These are phyloP conservation scores for Penicillium odoratum DNA, from an alignment of 495 filamentous ascomycete genomes.

Conservation along the genomic window DNA sequence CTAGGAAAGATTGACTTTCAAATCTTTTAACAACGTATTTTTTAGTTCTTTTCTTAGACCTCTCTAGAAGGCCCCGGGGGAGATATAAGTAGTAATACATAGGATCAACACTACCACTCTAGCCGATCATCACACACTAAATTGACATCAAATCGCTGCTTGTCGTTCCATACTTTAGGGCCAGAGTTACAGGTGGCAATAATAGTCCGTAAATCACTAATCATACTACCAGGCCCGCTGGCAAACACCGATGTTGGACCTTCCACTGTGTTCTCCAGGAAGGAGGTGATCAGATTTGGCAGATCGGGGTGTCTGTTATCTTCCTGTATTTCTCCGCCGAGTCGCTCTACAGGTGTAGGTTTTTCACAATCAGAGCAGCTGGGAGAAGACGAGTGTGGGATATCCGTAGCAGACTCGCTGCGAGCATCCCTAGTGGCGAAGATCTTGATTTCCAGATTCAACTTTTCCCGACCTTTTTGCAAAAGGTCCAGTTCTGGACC, in stretches of 20 bases:
- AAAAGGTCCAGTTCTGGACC: neutral
- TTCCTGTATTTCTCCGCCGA: neutral
- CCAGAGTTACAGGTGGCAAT: slow-evolving; percentile 55
- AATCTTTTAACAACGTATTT: too few species aligned
- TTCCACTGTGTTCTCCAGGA: slow-evolving; percentile 25
- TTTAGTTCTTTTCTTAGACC: too few species aligned
- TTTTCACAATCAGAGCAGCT: neutral
- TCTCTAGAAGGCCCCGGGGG: too few species aligned
- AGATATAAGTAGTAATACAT: too few species aligned
- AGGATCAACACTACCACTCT: slow-evolving; percentile 21
- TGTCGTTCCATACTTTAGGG: slow-evolving; percentile 51
- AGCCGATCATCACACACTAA: slow-evolving; percentile 56
- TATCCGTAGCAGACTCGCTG: neutral
- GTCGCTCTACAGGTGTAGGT: neutral
- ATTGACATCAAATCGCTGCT: slow-evolving; percentile 55
- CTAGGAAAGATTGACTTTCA: too few species aligned
- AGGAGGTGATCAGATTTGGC: slow-evolving; percentile 12
- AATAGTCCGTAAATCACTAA: slow-evolving; percentile 51
- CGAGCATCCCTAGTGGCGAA: neutral
- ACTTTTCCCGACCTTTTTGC: neutral
- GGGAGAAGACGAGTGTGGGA: neutral
- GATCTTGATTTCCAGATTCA: neutral
- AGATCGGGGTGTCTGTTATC: neutral
- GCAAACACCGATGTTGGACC: slow-evolving; percentile 58
- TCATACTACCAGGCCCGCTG: slow-evolving; percentile 62